These are phyloP conservation scores for Aphanomyces stellatus DNA, from an alignment of 352 stramenopile genomes.

Conservation along the genomic window DNA sequence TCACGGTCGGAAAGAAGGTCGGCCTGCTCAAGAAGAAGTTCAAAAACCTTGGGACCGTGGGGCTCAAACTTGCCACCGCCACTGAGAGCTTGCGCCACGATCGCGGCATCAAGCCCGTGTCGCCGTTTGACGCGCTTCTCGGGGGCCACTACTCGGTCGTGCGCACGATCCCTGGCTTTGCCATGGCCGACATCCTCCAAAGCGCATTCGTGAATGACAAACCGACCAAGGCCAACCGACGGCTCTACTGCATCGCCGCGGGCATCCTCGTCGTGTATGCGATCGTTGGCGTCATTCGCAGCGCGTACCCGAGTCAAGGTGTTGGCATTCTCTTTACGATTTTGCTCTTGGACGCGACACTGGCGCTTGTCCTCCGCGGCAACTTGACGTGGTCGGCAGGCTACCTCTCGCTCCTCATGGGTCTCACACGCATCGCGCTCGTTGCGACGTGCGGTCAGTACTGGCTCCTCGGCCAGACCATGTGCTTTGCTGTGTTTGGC, in stretches of 20 bases:
- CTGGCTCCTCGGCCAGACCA: conserved; percentile 73
- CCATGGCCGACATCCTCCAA: conserved; percentile 63
- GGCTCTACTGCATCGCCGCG: conserved; percentile 42
- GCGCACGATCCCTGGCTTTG: conserved; percentile 61
- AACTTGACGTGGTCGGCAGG: conserved; percentile 65
- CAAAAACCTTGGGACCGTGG: conserved; percentile 70
- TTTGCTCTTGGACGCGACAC: conserved; percentile 57
- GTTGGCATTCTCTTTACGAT: conserved; percentile 61
- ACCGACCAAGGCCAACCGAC: conserved; percentile 31
- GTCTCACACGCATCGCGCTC: conserved; percentile 56
- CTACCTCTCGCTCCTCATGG: conserved; percentile 77
- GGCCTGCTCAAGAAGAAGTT: conserved; percentile 71
- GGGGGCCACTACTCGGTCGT: conserved; percentile 73
- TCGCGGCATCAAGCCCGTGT: conserved; percentile 40
- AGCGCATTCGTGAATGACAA: conserved; percentile 60
- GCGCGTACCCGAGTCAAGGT: conserved; percentile 44
- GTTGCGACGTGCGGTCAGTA: conserved; percentile 53
- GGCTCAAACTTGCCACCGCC: conserved; percentile 55
- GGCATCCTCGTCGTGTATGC: conserved; percentile 45
- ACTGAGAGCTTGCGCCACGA: conserved; percentile 24
- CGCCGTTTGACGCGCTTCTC: conserved; percentile 63
- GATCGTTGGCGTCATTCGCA: conserved; percentile 45
- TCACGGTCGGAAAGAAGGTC: conserved; percentile 68
- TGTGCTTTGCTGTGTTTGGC: conserved; percentile 74
- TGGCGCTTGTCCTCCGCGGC: conserved; percentile 65